phyloP scores from a whole-genome alignment of 139 green algal species.

The Bryopsis sp. region DNA sequence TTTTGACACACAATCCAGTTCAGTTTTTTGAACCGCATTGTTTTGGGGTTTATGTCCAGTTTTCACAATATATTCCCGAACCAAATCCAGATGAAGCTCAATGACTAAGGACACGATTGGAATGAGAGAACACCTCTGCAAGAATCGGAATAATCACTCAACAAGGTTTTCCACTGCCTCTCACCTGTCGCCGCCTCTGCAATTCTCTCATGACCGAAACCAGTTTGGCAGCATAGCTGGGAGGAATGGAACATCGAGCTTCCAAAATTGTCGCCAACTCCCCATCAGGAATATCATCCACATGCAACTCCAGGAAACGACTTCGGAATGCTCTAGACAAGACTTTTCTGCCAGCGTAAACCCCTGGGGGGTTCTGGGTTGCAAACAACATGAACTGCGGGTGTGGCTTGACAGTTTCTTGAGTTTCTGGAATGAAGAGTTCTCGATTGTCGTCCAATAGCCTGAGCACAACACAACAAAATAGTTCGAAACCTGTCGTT shows the following conservation, averaged over 20 bases:
- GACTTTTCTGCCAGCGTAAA: conserved; percentile 74
- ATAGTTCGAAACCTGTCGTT: too few relatives aligned
- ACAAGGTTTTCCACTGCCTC: conserved; percentile 8
- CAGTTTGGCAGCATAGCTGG: conserved; percentile 77
- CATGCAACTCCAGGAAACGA: conserved; percentile 96
- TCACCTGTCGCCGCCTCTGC: conserved; percentile 58
- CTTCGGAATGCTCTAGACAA: conserved; percentile 69
- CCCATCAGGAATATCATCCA: conserved; percentile 88
- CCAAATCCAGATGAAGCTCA: too few relatives aligned
- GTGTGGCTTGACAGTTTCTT: conserved; percentile 86
- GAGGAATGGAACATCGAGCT: conserved; percentile 52
- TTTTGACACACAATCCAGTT: too few relatives aligned
- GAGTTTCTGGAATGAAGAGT: conserved; percentile 94
- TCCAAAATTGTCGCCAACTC: conserved; percentile 89
- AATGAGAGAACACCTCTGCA: too few relatives aligned
- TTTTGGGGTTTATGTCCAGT: too few relatives aligned
- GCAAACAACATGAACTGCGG: conserved; percentile 99
- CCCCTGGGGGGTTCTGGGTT: conserved; percentile 93
- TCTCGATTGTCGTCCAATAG: conserved; percentile 98
- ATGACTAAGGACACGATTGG: too few relatives aligned
- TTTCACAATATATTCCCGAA: too few relatives aligned
- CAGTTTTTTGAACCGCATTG: too few relatives aligned
- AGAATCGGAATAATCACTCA: too few relatives aligned
- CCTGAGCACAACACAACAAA: conserved; percentile 40
- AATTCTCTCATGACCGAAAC: conserved; percentile 87